Conservation (phyloP, 2,329 filamentous ascomycete genomes). For the Ascochyta koolunga region DNA sequence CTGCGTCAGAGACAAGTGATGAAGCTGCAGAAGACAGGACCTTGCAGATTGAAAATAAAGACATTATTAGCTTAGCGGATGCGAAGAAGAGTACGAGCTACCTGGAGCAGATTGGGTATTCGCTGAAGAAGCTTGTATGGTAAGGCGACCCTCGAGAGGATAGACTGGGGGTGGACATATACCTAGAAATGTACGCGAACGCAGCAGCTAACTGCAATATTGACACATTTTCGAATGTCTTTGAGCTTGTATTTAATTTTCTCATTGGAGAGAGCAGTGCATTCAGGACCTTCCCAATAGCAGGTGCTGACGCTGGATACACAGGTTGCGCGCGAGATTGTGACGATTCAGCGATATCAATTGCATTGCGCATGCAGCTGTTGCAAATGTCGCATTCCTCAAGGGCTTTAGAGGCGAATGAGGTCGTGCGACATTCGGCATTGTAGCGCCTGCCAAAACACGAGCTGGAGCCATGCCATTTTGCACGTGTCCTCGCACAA, state of each 20-base stretch:
- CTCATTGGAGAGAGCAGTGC: background rate
- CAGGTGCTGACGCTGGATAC: background rate
- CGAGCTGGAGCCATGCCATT: no score
- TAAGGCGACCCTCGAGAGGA: background rate
- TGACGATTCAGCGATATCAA: background rate
- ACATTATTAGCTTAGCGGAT: conserved; percentile 83
- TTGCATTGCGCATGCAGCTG: no score
- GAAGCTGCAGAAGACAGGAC: conserved; percentile 34
- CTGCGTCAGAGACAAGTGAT: conserved; percentile 30
- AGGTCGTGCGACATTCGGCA: no score
- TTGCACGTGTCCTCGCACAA: no score
- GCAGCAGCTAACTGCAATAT: background rate
- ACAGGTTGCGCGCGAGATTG: background rate
- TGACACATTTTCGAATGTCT: background rate
- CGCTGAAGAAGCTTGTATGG: conserved; percentile 94
- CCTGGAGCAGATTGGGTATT: conserved; percentile 85
- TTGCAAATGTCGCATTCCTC: no score
- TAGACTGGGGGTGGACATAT: background rate
- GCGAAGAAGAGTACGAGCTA: conserved; percentile 86
- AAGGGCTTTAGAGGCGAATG: no score
- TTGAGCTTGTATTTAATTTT: background rate
- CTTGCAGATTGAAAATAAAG: conserved; percentile 60
- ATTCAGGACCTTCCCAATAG: background rate
- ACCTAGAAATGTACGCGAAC: background rate
- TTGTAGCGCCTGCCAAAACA: no score